Evolutionary conservation across 495 filamentous ascomycete species (phyloP), one percentile per base, ranked within the genome.

Genomic region (Penicillium paxilli): DNA sequence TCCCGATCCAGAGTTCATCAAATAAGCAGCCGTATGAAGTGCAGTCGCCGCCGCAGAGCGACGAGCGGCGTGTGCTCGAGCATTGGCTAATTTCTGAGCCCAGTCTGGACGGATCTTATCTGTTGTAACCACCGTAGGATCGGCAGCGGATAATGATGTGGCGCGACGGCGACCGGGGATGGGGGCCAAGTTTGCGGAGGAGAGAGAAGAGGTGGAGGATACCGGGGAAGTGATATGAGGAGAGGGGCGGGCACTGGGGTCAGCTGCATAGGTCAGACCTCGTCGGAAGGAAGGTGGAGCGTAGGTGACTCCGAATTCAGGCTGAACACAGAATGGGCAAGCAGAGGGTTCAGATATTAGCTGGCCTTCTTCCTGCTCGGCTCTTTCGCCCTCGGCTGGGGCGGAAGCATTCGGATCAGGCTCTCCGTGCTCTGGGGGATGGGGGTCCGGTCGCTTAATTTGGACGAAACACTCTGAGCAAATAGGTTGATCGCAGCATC

Each of bases 401-500:
- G 11, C 59, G 62, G 77, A 37, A 54, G 74, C 57, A 70, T 83
- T 72, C 59, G 79, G 50, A 47, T 82, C 70, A 7, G 81, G 67
- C 40, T 85, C 81, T 5, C 81, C 80, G 51, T 96, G 91, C 68
- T 98, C 94, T 10, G 94, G 94, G 37, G 90, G 87, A 72, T 98
- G 94, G 12, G 94, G 94, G 62, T 98, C 94, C 8, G 93, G 90
- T 21, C 94, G 84, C 75, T 96, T 98, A 66, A 98, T 98, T 66
- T 98, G 94, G 8, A 98, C 95, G 62, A 98, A 98, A 67, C 94
- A 98, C 74, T 98, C 94, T 42, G 94, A 98, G 75, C 94, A 98
- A 51, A 98, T 98, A 5, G 91, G 80, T 66, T 98, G 94, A 62
- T 96, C 93, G 68, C 94, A 98, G 66, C 94, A 98, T 58, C 94